These are phyloP conservation scores for Rachicladosporium sp. DNA, from an alignment of 2,329 filamentous ascomycete genomes.

Conservation along the genomic window DNA sequence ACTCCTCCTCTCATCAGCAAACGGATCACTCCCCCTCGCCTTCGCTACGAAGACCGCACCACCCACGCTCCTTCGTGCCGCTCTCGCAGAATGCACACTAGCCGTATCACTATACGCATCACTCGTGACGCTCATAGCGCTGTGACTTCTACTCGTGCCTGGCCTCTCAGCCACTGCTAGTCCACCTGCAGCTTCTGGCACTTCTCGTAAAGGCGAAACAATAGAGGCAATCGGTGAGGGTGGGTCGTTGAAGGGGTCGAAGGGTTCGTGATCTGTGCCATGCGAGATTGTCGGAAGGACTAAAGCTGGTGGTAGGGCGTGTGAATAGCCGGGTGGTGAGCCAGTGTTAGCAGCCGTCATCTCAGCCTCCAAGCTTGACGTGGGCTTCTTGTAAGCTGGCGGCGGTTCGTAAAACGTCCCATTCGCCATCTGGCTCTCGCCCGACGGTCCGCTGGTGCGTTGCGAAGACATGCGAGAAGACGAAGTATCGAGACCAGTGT, in stretches of 20 bases:
- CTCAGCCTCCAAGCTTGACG: too few relatives aligned
- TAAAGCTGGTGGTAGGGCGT: conserved; percentile 1
- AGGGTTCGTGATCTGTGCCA: background rate
- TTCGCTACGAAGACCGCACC: conserved; percentile 6
- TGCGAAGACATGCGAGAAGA: conserved; percentile 3
- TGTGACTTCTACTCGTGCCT: conserved; percentile 7
- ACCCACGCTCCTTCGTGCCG: conserved; percentile 7
- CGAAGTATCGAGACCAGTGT: conserved; percentile 5
- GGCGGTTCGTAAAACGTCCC: conserved; percentile 2
- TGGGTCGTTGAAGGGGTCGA: background rate
- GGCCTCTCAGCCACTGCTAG: conserved; percentile 1
- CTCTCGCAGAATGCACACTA: conserved; percentile 13
- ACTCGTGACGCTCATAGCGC: conserved; percentile 14
- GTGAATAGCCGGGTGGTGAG: conserved; percentile 2
- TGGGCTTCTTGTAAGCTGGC: conserved; percentile 1
- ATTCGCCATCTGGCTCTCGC: background rate
- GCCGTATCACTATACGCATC: conserved; percentile 17
- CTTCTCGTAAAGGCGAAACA: conserved; percentile 1
- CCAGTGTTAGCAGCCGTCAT: background rate
- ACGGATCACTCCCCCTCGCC: conserved; percentile 7
- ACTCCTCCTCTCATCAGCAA: background rate
- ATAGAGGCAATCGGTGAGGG: conserved; percentile 1
- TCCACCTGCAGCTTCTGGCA: background rate
- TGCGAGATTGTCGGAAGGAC: conserved; percentile 1
- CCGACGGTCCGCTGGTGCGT: conserved; percentile 1